Evolutionary conservation across 2,329 filamentous ascomycete species (phyloP), one percentile per base, ranked within the genome.

Genomic region (Escovopsis sp.): DNA sequence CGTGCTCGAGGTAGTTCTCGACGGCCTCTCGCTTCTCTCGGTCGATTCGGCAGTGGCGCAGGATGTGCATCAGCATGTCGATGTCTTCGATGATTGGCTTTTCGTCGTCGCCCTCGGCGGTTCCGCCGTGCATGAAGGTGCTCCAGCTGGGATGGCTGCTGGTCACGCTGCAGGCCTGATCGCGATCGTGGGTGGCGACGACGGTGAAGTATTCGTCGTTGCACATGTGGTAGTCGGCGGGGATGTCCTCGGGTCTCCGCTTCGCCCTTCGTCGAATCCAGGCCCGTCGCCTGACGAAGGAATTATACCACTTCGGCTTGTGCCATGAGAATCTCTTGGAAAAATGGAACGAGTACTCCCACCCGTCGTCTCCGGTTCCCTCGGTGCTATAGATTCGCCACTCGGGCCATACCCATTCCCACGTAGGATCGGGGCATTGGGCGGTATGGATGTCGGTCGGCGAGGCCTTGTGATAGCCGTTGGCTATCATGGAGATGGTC

Each of bases 261-360:
- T 82, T 84, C 40, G 82, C 71, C 30, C 91, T 72, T 58, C 84
- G 82, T 35, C 91, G 72, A 42, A 89, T 76, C 91, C 91, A 98
- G 16, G 85, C 77, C 47, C 91, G 74, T 50, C 91, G 71, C 31
- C 91, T 73, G n/a, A 95, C 91, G 56, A 89, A 98, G 1, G 86
- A 94, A 58, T 88, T 89, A 61, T 86, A 94, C 88, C 89, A 96
- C 24, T 77, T 81, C 14, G 84, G 83, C 3, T 81, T 80, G 59
- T 98, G 91, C 91, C 91, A 98, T 3, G 78, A 76, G 49, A 83
- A 86, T 35, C 64, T 68, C 45, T 72, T 76, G 48, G 68, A 67
- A 56, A 96, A 98, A 49, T 84, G 81, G 57, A 95, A 87, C 13
- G 85, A 91, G 61, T 98, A 98, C 57, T 94, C 82, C 91, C 91